These are phyloP conservation scores for Phaseolus lunatus DNA, from an alignment of 306 rosid species.

Conservation along the genomic window DNA sequence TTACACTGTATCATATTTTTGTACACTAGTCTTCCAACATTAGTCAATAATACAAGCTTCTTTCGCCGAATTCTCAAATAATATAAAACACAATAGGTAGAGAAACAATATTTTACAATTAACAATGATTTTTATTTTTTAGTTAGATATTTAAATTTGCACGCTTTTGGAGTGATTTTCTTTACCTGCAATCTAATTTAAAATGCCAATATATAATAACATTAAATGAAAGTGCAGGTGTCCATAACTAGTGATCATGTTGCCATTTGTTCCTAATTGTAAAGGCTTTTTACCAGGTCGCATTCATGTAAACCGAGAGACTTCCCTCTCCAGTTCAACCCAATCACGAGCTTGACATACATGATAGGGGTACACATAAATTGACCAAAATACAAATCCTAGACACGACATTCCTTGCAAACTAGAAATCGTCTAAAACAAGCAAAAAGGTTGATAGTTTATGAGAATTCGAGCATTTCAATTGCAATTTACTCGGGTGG, in stretches of 20 bases:
- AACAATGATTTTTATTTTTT: no score
- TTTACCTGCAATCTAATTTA: background rate
- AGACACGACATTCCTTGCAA: background rate
- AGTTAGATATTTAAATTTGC: no score
- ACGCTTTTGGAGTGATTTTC: no score
- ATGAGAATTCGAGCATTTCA: background rate
- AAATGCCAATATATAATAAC: background rate
- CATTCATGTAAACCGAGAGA: background rate
- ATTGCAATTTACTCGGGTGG: constrained; percentile 9
- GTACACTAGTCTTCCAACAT: no score
- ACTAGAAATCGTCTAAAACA: background rate
- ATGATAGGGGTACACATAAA: background rate
- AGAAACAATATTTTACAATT: no score
- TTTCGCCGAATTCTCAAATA: no score
- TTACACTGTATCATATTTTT: no score
- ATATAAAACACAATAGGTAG: no score
- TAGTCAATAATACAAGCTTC: no score
- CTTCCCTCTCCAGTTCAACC: background rate
- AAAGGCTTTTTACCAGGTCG: background rate
- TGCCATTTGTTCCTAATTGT: background rate
- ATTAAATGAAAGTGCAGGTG: background rate
- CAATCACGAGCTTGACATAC: background rate
- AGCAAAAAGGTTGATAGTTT: background rate
- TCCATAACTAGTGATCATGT: background rate
- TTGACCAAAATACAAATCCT: background rate